phyloP scores from a whole-genome alignment of 2,329 filamentous ascomycete species.

The Sclerotinia minor region DNA sequence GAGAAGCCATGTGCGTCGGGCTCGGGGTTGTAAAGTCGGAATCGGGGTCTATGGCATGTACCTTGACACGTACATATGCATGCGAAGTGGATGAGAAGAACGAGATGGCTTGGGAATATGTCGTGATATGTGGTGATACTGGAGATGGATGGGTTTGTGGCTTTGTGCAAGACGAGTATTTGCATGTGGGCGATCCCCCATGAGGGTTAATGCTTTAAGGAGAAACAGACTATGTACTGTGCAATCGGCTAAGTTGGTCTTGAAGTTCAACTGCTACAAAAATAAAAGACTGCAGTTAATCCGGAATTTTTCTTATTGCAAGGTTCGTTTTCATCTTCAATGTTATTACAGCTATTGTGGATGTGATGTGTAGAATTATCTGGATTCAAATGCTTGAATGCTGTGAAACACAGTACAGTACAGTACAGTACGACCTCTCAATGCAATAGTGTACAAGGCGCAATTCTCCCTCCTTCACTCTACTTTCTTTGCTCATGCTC shows the following conservation, averaged over 20 bases:
- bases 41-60: constrained; percentile 12
- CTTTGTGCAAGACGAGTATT: neutral
- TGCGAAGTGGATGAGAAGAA: neutral
- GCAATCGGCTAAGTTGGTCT: neutral
- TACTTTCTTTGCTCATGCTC: neutral
- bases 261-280: neutral
- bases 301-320: neutral
- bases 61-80: neutral
- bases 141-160: neutral
- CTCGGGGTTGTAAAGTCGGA: neutral
- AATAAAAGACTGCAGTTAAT: neutral
- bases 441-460: constrained; percentile 16
- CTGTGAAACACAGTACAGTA: constrained; percentile 5
- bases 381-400: constrained; percentile 11
- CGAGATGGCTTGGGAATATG: too few relatives aligned
- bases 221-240: too few relatives aligned
- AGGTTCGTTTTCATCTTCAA: neutral
- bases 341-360: neutral
- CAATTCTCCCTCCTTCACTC: neutral
- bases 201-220: too few relatives aligned
- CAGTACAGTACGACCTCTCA: constrained; percentile 14
- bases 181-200: neutral
- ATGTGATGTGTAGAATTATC: constrained; percentile 9
- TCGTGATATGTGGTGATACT: neutral
- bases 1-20: neutral